These are phyloP conservation scores for Straminergon stramineum DNA, from an alignment of 225 moss, liverwort and hornwort species.

Conservation along the genomic window DNA sequence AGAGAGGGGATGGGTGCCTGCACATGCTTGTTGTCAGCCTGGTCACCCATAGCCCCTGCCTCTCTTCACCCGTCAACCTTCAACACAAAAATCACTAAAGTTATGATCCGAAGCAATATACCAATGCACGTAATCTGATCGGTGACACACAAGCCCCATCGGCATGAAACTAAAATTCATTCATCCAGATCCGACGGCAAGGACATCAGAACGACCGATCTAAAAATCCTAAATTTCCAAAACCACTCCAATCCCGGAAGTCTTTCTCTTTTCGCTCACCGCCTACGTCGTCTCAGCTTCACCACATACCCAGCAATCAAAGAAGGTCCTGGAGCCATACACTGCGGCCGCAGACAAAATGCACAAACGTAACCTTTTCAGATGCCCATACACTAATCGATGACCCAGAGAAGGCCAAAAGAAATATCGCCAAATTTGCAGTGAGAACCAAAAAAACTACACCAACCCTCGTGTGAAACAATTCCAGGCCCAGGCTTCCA, in stretches of 20 bases:
- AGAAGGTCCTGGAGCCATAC: background rate
- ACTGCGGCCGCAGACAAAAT: background rate
- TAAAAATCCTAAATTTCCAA: background rate
- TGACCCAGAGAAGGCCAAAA: background rate
- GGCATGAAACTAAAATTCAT: background rate
- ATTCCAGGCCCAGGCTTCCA: background rate
- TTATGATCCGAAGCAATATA: background rate
- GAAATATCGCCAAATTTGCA: background rate
- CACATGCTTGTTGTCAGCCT: slow-evolving; percentile 27
- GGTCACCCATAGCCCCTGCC: slow-evolving; percentile 35
- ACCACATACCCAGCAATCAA: background rate
- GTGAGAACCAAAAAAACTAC: background rate
- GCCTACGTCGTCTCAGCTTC: background rate
- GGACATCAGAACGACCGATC: background rate
- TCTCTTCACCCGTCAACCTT: slow-evolving; percentile 15
- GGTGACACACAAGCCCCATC: background rate
- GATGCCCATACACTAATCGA: background rate
- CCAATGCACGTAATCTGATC: background rate
- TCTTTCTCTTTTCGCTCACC: background rate
- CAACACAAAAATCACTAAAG: background rate
- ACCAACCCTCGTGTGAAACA: background rate
- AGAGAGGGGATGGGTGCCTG: slow-evolving; percentile 41
- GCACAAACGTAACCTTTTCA: background rate
- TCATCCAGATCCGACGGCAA: background rate
- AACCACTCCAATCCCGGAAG: background rate